Evolutionary conservation across 768 basidiomycete species (phyloP).

Genomic region (Thelephora ganbajun): DNA sequence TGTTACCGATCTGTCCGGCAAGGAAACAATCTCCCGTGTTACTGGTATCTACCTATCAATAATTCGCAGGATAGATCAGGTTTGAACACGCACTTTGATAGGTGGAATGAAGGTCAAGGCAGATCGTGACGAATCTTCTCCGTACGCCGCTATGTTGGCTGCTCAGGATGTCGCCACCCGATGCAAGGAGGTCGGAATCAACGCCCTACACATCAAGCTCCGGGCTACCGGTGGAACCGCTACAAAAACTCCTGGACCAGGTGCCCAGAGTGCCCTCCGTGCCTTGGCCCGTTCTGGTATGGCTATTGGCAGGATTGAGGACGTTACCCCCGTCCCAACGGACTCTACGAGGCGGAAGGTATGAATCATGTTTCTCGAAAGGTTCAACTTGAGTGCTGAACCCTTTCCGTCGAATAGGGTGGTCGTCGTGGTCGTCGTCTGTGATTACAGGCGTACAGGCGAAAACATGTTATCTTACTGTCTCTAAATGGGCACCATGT

Average conservation of each 20-base stretch:
- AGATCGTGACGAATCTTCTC: conserved; percentile 98
- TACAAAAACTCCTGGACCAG: conserved; percentile 97
- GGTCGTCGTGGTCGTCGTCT: conserved; percentile 99
- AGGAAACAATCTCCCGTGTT: conserved; percentile 97
- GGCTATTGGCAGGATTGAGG: conserved; percentile 96
- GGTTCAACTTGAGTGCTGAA: not conserved
- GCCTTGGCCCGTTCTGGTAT: conserved; percentile 97
- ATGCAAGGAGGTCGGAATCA: conserved; percentile 98
- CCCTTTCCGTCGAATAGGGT: conserved; percentile 41
- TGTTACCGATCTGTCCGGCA: conserved; percentile 95
- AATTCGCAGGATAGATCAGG: not conserved
- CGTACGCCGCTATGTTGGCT: conserved; percentile 95
- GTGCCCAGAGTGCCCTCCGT: conserved; percentile 95
- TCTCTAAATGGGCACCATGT: conserved; percentile 40
- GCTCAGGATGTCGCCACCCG: conserved; percentile 93
- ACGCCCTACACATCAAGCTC: conserved; percentile 97
- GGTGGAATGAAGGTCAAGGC: conserved; percentile 99
- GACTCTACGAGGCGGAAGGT: conserved; percentile 98
- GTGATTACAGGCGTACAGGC: conserved; percentile 19
- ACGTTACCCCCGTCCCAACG: conserved; percentile 94
- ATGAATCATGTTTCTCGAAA: conserved; percentile 9
- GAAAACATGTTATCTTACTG: conserved; percentile 20
- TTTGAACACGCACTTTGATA: conserved; percentile 14
- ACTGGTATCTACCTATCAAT: conserved; percentile 41
- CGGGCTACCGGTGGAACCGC: conserved; percentile 97